These are phyloP conservation scores for Trichosporon asahii DNA, from an alignment of 1,284 basidiomycete genomes.

Conservation along the genomic window DNA sequence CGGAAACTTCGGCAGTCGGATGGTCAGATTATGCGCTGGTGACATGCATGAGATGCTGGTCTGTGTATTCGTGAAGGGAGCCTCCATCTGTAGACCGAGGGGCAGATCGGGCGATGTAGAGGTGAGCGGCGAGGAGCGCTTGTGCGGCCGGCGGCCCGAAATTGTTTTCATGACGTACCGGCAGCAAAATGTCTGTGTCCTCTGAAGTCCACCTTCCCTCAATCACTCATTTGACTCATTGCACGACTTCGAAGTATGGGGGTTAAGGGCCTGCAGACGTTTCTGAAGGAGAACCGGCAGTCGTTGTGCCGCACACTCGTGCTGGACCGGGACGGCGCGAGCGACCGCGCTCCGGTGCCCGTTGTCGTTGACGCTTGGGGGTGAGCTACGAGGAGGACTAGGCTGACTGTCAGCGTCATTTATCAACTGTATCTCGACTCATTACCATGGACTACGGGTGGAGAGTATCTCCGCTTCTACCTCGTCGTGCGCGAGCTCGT, in stretches of 20 bases:
- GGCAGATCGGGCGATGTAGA: not conserved
- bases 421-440: slow-evolving; percentile 64
- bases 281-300: slow-evolving; percentile 68
- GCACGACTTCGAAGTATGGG: slow-evolving; percentile 60
- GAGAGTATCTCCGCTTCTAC: slow-evolving; percentile 68
- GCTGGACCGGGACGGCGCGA: slow-evolving; percentile 40
- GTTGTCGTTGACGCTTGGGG: slow-evolving; percentile 84
- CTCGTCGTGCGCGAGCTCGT: slow-evolving; percentile 59
- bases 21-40: too few species aligned
- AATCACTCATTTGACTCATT: not conserved
- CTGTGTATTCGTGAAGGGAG: not conserved
- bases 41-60: too few species aligned
- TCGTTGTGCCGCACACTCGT: slow-evolving; percentile 59
- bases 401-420: slow-evolving; percentile 62
- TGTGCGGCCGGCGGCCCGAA: not conserved
- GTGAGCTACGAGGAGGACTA: slow-evolving; percentile 57
- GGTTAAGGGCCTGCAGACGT: slow-evolving; percentile 73
- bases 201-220: not conserved
- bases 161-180: slow-evolving; percentile 1
- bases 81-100: not conserved
- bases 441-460: slow-evolving; percentile 79
- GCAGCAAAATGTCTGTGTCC: not conserved
- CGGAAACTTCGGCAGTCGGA: not conserved
- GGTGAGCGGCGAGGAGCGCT: too few species aligned
- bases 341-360: slow-evolving; percentile 30